phyloP scores from a whole-genome alignment of 2,329 filamentous ascomycete genomes.

The Penicillium sp. region DNA sequence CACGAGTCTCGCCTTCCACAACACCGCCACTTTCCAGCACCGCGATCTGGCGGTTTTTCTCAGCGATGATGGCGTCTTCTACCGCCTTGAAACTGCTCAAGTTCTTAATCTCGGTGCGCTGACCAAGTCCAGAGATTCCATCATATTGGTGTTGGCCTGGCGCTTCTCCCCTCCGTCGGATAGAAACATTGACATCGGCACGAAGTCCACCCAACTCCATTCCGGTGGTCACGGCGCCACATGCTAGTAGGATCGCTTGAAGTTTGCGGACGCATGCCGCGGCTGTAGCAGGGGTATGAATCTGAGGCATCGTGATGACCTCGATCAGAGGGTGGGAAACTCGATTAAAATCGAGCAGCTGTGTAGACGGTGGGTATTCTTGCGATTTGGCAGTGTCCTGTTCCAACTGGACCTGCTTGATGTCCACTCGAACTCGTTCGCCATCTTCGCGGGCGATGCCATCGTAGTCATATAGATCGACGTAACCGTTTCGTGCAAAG shows the following conservation, averaged over 20 bases:
- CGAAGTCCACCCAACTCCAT: conserved; percentile 93
- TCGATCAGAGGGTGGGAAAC: conserved; percentile 90
- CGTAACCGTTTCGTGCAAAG: conserved; percentile 69
- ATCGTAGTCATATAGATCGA: conserved; percentile 75
- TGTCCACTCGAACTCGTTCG: conserved; percentile 71
- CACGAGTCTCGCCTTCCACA: conserved; percentile 84
- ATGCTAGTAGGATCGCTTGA: conserved; percentile 75
- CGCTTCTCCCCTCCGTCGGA: conserved; percentile 64
- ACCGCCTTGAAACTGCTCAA: conserved; percentile 92
- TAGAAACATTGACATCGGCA: conserved; percentile 94
- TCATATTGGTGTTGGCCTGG: conserved; percentile 54
- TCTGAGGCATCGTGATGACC: conserved; percentile 88
- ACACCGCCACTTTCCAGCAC: conserved; percentile 75
- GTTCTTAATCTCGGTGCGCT: conserved; percentile 97
- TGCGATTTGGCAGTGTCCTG: conserved; percentile 97
- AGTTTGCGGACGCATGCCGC: conserved; percentile 89
- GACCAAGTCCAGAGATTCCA: conserved; percentile 70
- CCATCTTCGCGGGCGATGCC: conserved; percentile 78
- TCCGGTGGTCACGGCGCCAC: conserved; percentile 83
- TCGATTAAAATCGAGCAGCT: conserved; percentile 91
- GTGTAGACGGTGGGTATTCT: conserved; percentile 71
- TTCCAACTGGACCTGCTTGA: conserved; percentile 95
- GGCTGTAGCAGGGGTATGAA: conserved; percentile 84
- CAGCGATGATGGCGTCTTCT: conserved; percentile 90
- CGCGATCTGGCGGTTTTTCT: conserved; percentile 84